These are phyloP conservation scores for Mucor circinelloides DNA, from an alignment of 371 early-diverging fungal genomes.

Conservation along the genomic window DNA sequence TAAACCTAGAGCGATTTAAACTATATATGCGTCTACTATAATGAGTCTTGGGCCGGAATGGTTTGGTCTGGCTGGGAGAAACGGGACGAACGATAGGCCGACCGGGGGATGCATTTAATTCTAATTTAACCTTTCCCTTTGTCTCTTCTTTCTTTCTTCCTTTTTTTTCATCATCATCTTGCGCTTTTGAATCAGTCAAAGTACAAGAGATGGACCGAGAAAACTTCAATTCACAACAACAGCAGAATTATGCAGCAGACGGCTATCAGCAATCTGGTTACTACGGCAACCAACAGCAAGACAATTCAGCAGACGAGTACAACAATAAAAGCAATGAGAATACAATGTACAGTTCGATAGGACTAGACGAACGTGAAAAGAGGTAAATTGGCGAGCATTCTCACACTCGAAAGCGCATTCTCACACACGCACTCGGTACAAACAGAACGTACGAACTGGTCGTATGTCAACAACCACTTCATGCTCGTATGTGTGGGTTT, in stretches of 20 bases:
- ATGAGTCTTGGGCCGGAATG: background rate
- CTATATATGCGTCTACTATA: background rate
- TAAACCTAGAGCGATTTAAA: background rate
- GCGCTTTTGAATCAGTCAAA: background rate
- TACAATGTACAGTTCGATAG: slow-evolving; percentile 17
- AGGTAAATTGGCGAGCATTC: slow-evolving; percentile 10
- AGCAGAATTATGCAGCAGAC: background rate
- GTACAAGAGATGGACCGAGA: slow-evolving; percentile 8
- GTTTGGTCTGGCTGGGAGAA: background rate
- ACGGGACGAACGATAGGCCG: background rate
- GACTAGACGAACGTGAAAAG: slow-evolving; percentile 39
- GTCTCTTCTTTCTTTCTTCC: background rate
- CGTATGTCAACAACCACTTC: slow-evolving; percentile 76
- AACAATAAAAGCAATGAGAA: background rate
- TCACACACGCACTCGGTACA: background rate
- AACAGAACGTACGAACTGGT: slow-evolving; percentile 53
- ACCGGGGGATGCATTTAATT: background rate
- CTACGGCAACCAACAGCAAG: background rate
- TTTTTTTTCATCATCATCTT: background rate
- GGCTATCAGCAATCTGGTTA: background rate
- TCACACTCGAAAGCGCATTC: background rate
- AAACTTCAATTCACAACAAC: slow-evolving; percentile 1
- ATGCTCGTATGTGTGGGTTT: slow-evolving; percentile 84
- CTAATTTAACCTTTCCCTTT: background rate
- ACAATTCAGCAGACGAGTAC: background rate